Percentiles rank a stretch among this genome's conserved stretches.
phyloP scores from a whole-genome alignment of 2,329 filamentous ascomycete genomes.

The Rhinocladiella mackenziei region DNA sequence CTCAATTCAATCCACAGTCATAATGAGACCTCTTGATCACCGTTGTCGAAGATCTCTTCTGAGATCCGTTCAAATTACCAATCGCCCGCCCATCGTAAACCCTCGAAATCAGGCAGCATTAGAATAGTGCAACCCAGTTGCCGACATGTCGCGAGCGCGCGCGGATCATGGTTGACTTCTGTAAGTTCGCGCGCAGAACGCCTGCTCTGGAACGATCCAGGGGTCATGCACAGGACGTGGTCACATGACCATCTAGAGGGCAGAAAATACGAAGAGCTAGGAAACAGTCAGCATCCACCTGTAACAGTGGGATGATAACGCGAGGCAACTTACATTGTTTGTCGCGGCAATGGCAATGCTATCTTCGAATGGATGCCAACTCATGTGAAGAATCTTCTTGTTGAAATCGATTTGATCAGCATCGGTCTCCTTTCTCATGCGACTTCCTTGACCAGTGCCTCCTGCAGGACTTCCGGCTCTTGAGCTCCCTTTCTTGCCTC shows the following conservation, averaged over 20 bases:
- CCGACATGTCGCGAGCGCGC: not conserved
- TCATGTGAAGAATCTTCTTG: slow-evolving; percentile 99
- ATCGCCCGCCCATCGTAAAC: not conserved
- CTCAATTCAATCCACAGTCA: slow-evolving; percentile 4
- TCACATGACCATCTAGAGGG: slow-evolving; percentile 49
- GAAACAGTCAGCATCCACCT: slow-evolving; percentile 3
- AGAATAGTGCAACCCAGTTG: too few species aligned
- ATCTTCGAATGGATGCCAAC: slow-evolving; percentile 99
- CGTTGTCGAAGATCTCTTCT: too few species aligned
- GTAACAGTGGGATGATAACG: not conserved
- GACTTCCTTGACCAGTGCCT: slow-evolving; percentile 72
- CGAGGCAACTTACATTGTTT: slow-evolving; percentile 79
- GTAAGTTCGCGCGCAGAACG: slow-evolving; percentile 7
- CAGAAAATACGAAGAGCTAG: slow-evolving; percentile 74
- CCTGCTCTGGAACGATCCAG: too few species aligned
- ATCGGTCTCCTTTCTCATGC: slow-evolving; percentile 98
- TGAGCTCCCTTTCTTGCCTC: slow-evolving; percentile 77
- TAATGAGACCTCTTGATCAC: too few species aligned
- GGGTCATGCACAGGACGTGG: slow-evolving; percentile 2
- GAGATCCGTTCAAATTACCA: too few species aligned
- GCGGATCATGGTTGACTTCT: too few species aligned
- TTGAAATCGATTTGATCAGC: slow-evolving; percentile 99
- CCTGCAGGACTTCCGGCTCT: slow-evolving; percentile 82
- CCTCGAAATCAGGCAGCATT: too few species aligned
- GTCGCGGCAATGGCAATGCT: slow-evolving; percentile 99